Conservation (phyloP, 148 eudicot genomes). For the Bassia scoparia region DNA sequence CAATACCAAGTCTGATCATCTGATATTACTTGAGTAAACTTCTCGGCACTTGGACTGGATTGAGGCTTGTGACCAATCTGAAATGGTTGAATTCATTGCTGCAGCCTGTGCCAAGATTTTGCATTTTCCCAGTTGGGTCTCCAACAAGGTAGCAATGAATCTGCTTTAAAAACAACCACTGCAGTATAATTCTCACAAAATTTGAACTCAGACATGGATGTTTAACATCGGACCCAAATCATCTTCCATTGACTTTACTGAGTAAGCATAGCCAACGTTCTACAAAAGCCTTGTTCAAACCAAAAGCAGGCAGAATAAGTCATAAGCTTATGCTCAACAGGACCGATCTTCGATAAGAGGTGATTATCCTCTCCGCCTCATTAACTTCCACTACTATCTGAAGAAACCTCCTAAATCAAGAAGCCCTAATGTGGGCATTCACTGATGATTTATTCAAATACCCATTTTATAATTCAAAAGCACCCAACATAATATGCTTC, state of each 20-base stretch:
- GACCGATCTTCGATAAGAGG: conserved; percentile 49
- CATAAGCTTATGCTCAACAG: conserved; percentile 42
- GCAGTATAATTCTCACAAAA: no score
- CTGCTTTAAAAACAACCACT: no score
- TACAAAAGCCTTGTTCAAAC: conserved; percentile 78
- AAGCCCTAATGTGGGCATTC: conserved; percentile 53
- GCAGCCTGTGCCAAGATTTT: conserved; percentile 59
- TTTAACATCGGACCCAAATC: conserved; percentile 38
- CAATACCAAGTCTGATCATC: no score
- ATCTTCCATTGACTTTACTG: conserved; percentile 39
- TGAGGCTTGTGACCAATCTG: conserved; percentile 41
- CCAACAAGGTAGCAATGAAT: no score
- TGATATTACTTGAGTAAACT: conserved; percentile 38
- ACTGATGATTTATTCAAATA: conserved; percentile 38
- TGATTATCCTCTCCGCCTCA: conserved; percentile 27
- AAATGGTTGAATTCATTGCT: conserved; percentile 52
- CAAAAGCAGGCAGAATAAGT: conserved; percentile 71
- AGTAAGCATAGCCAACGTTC: conserved; percentile 56
- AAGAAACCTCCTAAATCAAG: conserved; percentile 95
- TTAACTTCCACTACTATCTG: conserved; percentile 58
- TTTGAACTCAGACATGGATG: no score
- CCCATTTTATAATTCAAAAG: conserved; percentile 67
- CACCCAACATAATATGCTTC: conserved; percentile 88
- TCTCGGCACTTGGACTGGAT: conserved; percentile 40
- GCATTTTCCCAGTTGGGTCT: conserved; percentile 71